Evolutionary conservation across 192 early-diverging fungal genomes (phyloP).

Genomic region (Cladochytrium replicatum): DNA sequence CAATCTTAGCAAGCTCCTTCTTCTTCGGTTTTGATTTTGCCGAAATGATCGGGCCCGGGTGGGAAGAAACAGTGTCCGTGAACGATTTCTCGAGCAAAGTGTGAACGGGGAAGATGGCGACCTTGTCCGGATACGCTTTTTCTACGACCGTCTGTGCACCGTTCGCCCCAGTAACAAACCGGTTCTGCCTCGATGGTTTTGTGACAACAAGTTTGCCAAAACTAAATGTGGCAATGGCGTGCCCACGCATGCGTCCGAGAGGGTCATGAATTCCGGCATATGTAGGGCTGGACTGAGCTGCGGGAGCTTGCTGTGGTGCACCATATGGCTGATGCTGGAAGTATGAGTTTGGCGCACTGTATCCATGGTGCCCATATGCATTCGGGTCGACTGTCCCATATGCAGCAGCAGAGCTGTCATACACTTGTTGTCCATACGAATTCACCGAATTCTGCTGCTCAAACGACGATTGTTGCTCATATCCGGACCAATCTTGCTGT

Average conservation of each 20-base stretch:
- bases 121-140: too few relatives aligned
- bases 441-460: too few relatives aligned
- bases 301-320: neutral
- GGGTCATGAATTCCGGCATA: too few relatives aligned
- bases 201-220: conserved; percentile 25
- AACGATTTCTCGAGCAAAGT: conserved; percentile 22
- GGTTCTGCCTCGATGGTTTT: conserved; percentile 15
- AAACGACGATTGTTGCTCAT: too few relatives aligned
- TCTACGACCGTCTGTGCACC: conserved; percentile 19
- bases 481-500: too few relatives aligned
- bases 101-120: too few relatives aligned
- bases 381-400: neutral
- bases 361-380: neutral
- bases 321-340: neutral
- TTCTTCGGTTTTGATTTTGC: conserved; percentile 23
- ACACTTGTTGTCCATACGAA: too few relatives aligned
- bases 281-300: too few relatives aligned
- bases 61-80: conserved; percentile 18
- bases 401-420: neutral
- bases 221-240: conserved; percentile 29
- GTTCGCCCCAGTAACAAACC: conserved; percentile 19
- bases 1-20: conserved; percentile 33
- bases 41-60: conserved; percentile 22
- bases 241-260: conserved; percentile 27
- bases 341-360: neutral